A percentile compares a stretch with the other conserved stretches of the same genome.
Conservation (phyloP, 2,329 filamentous ascomycete genomes). For the Colletotrichum cereale region DNA sequence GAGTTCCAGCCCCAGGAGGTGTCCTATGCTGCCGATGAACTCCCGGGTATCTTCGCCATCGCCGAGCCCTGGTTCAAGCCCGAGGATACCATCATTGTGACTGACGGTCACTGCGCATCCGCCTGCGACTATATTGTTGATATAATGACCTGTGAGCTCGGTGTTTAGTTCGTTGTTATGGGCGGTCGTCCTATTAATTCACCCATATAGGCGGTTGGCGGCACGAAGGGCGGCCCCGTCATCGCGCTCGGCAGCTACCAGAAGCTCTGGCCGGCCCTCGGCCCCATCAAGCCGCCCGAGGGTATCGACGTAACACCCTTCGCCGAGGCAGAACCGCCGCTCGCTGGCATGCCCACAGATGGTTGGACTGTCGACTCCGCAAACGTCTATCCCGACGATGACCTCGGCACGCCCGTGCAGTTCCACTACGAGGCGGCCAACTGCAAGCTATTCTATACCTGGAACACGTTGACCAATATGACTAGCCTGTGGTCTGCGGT, state of each 20-base stretch:
- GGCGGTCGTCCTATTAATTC: slow-evolving; percentile 68
- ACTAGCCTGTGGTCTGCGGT: slow-evolving; percentile 64
- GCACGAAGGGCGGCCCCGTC: slow-evolving; percentile 67
- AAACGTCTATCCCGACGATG: slow-evolving; percentile 42
- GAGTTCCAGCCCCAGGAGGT: slow-evolving; percentile 33
- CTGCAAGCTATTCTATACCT: slow-evolving; percentile 71
- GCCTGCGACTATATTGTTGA: slow-evolving; percentile 42
- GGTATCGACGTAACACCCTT: slow-evolving; percentile 28
- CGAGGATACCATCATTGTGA: slow-evolving; percentile 43
- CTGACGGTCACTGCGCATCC: slow-evolving; percentile 43
- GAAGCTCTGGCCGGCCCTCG: background rate
- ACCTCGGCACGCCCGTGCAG: slow-evolving; percentile 60
- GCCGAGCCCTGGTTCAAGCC: slow-evolving; percentile 48
- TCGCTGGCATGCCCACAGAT: slow-evolving; percentile 12
- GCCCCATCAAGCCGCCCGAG: background rate
- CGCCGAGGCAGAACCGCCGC: slow-evolving; percentile 2
- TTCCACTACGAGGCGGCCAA: slow-evolving; percentile 72
- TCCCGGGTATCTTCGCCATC: slow-evolving; percentile 9
- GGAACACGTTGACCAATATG: slow-evolving; percentile 63
- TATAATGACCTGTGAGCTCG: slow-evolving; percentile 63
- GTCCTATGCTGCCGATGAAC: slow-evolving; percentile 3
- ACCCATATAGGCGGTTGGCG: slow-evolving; percentile 74
- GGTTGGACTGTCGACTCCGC: slow-evolving; percentile 37
- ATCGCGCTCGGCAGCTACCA: slow-evolving; percentile 42
- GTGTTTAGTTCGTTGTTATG: slow-evolving; percentile 68